Base-by-base conservation (phyloP, 2,329 filamentous ascomycete genomes). In the Penicillium capsulatum region DNA sequence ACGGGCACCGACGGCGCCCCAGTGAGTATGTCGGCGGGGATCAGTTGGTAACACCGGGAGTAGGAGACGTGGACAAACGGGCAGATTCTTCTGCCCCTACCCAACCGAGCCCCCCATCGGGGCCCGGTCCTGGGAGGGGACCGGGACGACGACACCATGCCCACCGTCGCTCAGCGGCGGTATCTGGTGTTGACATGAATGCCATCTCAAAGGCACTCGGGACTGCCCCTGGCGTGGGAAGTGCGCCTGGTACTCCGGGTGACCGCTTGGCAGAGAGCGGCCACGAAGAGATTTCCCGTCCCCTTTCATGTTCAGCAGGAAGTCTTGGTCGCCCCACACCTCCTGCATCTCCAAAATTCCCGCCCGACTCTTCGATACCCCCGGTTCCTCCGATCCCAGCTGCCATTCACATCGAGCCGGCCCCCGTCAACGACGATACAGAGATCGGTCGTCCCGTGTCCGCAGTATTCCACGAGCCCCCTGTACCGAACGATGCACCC, bases 1-100 rank as follows among this genome's bases (percentile, higher is more conserved):
- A 35, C 22, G 80, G 82, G 15, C 85, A 89, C 59, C 77, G 83
- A 54, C 79, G 90, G 55, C 85, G 85, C 38, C 84, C 81, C 17
- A 95, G 89, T 60, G 89, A 95, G 61, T 89, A 94, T 56, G 85
- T 94, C 32, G 87, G 87, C 26, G 86, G 84, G 6, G 64, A 67
- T 42, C 70, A 54, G 49, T 64, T 54, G 68, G 71, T 55, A 58
- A 67, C 76, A 50, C 71, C 79, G 53, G 64, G 82, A 54, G 82
- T 84, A 17, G 84, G 81, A 8, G 86, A 82, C 38, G 75, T 72
- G 8, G 53, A 57, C 31, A 50, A 46, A 24, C 53, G 41, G 36
- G 57, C 59, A 11, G 56, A 58, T 35, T 40, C 45, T 17, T 38
- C 50, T 2, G 39, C 46, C 11, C 40, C 50, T 27, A 42, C 45